phyloP scores from a whole-genome alignment of 2,329 filamentous ascomycete genomes.

The Colletotrichum sp. region DNA sequence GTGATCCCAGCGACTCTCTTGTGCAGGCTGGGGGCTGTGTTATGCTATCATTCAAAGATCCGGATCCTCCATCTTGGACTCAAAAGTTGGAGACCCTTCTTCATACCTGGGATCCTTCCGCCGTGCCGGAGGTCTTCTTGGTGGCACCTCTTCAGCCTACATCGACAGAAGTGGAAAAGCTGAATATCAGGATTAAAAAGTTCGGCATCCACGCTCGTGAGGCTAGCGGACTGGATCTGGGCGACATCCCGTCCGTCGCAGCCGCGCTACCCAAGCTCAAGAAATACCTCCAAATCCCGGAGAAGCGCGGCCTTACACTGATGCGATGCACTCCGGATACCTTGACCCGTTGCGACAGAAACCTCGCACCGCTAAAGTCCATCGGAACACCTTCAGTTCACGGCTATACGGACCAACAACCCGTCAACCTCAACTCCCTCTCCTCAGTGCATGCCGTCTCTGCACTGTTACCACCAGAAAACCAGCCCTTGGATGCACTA shows the following conservation, averaged over 20 bases:
- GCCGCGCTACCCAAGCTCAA: constrained; percentile 19
- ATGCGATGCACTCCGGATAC: constrained; percentile 20
- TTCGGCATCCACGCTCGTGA: constrained; percentile 23
- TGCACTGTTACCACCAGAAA: constrained; percentile 10
- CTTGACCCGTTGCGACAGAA: constrained; percentile 13
- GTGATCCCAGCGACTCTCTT: background rate
- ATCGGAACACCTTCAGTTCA: constrained; percentile 24
- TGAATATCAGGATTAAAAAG: background rate
- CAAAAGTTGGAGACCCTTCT: background rate
- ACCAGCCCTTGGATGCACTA: constrained; percentile 20
- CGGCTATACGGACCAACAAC: constrained; percentile 25
- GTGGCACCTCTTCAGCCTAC: background rate
- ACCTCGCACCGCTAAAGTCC: constrained; percentile 19
- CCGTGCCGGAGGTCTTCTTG: background rate
- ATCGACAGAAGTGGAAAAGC: background rate
- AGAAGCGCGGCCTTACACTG: constrained; percentile 8
- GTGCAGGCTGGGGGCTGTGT: constrained; percentile 1
- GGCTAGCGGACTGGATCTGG: constrained; percentile 20
- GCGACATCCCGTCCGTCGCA: constrained; percentile 14
- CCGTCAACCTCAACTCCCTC: constrained; percentile 24
- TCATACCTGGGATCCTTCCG: background rate
- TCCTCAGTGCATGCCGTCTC: constrained; percentile 25
- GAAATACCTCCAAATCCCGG: constrained; percentile 10
- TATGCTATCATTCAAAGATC: background rate
- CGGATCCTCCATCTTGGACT: background rate